Conservation (phyloP, 1,139 yeast genomes). For the Pneumocystis murina region DNA sequence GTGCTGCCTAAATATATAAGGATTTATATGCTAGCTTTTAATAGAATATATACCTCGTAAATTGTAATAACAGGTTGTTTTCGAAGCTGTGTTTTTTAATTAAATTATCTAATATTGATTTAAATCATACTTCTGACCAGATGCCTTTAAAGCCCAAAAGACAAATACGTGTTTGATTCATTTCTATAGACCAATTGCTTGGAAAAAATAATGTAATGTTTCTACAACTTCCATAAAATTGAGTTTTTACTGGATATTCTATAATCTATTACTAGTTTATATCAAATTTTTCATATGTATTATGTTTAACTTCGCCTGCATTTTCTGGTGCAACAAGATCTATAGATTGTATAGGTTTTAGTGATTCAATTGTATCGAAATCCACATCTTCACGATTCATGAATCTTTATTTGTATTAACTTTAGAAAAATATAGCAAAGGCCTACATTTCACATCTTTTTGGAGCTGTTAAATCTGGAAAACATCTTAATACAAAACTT, state of each 20-base stretch:
- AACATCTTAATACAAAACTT: conserved; percentile 55
- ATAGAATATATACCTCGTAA: conserved; percentile 35
- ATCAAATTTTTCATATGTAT: too few species aligned
- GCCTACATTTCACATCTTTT: conserved; percentile 44
- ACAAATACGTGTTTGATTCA: conserved; percentile 42
- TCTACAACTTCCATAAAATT: conserved; percentile 54
- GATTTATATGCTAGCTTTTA: neutral
- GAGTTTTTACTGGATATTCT: conserved; percentile 71
- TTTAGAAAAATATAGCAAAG: too few species aligned
- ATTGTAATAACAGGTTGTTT: conserved; percentile 59
- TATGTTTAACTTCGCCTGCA: conserved; percentile 10
- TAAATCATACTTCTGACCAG: conserved; percentile 28
- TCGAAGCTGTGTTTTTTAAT: conserved; percentile 24
- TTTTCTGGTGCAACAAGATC: conserved; percentile 48
- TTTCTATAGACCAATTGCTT: conserved; percentile 42
- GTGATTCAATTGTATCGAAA: conserved; percentile 43
- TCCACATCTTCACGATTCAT: conserved; percentile 59
- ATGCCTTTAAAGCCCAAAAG: conserved; percentile 77
- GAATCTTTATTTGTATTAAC: conserved; percentile 12
- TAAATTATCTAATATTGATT: neutral
- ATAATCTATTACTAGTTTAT: conserved; percentile 33
- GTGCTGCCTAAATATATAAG: conserved; percentile 38
- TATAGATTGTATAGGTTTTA: conserved; percentile 38
- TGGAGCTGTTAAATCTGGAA: conserved; percentile 52
- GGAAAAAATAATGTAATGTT: conserved; percentile 54